Percentiles rank a stretch among this genome's conserved stretches.
Conservation (phyloP, 1,284 basidiomycete genomes). For the Tylopilus orsonianus region DNA sequence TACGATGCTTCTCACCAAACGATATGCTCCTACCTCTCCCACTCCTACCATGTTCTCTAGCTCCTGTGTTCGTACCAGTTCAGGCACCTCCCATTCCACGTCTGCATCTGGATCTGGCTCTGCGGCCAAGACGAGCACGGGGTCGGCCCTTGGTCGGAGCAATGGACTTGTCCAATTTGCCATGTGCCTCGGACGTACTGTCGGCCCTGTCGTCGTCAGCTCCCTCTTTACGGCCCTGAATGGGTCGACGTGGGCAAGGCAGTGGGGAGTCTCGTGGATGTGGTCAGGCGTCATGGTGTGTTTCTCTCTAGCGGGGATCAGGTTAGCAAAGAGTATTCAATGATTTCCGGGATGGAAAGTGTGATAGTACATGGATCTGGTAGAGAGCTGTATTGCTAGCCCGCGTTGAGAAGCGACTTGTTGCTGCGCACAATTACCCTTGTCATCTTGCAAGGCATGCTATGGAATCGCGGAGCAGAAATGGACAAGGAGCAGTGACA, state of each 20-base stretch:
- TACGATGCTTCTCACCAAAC: slow-evolving; percentile 16
- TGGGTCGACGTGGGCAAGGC: slow-evolving; percentile 8
- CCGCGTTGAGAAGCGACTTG: no score
- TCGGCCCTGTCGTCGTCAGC: slow-evolving; percentile 15
- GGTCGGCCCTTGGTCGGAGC: slow-evolving; percentile 10
- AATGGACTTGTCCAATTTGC: slow-evolving; percentile 18
- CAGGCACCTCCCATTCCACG: neutral
- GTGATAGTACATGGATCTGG: no score
- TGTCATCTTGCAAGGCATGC: no score
- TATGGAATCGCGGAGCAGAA: no score
- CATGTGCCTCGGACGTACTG: slow-evolving; percentile 16
- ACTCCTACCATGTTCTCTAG: neutral
- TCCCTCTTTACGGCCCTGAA: slow-evolving; percentile 13
- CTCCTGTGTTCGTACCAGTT: neutral
- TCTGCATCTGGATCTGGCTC: no score
- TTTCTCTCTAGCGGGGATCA: slow-evolving; percentile 5
- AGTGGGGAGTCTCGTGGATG: slow-evolving; percentile 6
- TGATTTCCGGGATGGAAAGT: no score
- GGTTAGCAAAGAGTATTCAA: slow-evolving; percentile 2
- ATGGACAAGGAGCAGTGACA: no score
- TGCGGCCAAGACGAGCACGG: neutral
- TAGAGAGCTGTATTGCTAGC: no score
- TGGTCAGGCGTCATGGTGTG: slow-evolving; percentile 15
- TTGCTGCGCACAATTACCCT: no score
- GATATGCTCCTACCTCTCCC: neutral